phyloP scores from a whole-genome alignment of 352 stramenopile genomes.

The Pythium phragmitis region DNA sequence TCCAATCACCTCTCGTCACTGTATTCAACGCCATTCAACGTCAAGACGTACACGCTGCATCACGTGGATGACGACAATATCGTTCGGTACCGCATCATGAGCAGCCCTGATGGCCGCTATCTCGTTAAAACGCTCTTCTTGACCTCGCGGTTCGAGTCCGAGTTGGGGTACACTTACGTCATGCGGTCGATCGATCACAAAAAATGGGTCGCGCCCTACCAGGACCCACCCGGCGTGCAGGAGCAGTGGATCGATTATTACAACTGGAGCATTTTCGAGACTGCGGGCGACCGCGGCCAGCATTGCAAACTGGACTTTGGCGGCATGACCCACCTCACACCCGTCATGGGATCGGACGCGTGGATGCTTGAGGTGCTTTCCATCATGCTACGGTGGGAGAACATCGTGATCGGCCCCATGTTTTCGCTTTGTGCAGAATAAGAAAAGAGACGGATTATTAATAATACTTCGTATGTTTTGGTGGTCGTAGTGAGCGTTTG shows the following conservation, averaged over 20 bases:
- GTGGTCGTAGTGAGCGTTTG: no score
- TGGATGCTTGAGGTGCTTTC: slow-evolving; percentile 28
- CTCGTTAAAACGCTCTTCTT: slow-evolving; percentile 25
- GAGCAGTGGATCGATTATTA: slow-evolving; percentile 25
- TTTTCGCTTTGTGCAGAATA: slow-evolving; percentile 13
- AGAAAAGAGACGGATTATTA: neutral
- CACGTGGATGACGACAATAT: slow-evolving; percentile 25
- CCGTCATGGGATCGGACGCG: slow-evolving; percentile 7
- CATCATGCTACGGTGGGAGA: slow-evolving; percentile 22
- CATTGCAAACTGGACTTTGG: slow-evolving; percentile 21
- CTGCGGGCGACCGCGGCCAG: slow-evolving; percentile 2
- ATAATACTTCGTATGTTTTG: neutral
- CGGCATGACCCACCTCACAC: slow-evolving; percentile 8
- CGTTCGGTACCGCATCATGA: slow-evolving; percentile 19
- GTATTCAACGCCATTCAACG: slow-evolving; percentile 20
- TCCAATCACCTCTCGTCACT: slow-evolving; percentile 12
- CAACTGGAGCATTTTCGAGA: slow-evolving; percentile 23
- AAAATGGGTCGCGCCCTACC: neutral
- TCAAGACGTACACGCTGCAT: slow-evolving; percentile 8
- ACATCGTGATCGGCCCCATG: slow-evolving; percentile 15
- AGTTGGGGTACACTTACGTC: slow-evolving; percentile 6
- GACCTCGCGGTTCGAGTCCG: slow-evolving; percentile 15
- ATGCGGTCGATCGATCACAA: slow-evolving; percentile 18
- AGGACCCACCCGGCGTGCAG: slow-evolving; percentile 5
- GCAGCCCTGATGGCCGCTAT: slow-evolving; percentile 4